A percentile compares a stretch with the other conserved stretches of the same genome.
These are phyloP conservation scores for Tremellales sp. DNA, from an alignment of 1,284 basidiomycete species.

Conservation along the genomic window DNA sequence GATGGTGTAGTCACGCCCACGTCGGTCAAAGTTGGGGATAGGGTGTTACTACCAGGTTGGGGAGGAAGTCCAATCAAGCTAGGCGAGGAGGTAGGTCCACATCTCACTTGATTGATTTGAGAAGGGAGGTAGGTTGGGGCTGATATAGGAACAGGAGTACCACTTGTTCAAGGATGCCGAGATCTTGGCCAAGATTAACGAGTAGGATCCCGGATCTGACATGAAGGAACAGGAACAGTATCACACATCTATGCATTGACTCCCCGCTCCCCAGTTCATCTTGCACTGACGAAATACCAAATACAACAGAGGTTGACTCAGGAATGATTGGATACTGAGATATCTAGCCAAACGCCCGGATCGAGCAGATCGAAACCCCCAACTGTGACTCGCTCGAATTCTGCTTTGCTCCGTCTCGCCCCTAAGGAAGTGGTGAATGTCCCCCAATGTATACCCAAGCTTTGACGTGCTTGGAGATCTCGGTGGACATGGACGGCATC, in stretches of 20 bases:
- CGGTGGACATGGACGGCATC: constrained; percentile 9
- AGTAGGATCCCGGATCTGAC: no score
- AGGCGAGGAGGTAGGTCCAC: constrained; percentile 73
- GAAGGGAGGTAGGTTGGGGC: neutral
- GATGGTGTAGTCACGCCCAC: constrained; percentile 75
- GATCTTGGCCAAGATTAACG: constrained; percentile 94
- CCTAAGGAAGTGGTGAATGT: constrained; percentile 7
- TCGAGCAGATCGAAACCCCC: neutral
- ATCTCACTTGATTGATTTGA: neutral
- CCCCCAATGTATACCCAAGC: constrained; percentile 9
- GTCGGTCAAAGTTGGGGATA: constrained; percentile 80
- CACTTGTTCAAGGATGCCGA: constrained; percentile 92
- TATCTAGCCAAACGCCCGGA: neutral
- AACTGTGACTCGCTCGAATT: neutral
- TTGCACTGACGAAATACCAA: no score
- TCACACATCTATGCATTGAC: no score
- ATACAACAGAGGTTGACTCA: no score
- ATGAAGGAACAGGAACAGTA: no score
- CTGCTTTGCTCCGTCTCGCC: neutral
- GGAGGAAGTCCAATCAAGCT: constrained; percentile 95
- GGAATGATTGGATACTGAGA: no score
- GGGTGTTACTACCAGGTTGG: constrained; percentile 91
- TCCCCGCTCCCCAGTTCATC: no score
- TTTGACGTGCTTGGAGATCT: constrained; percentile 1
- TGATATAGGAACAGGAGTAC: constrained; percentile 66